Conservation (phyloP, 83 land plant genomes). For the Picea abies region DNA sequence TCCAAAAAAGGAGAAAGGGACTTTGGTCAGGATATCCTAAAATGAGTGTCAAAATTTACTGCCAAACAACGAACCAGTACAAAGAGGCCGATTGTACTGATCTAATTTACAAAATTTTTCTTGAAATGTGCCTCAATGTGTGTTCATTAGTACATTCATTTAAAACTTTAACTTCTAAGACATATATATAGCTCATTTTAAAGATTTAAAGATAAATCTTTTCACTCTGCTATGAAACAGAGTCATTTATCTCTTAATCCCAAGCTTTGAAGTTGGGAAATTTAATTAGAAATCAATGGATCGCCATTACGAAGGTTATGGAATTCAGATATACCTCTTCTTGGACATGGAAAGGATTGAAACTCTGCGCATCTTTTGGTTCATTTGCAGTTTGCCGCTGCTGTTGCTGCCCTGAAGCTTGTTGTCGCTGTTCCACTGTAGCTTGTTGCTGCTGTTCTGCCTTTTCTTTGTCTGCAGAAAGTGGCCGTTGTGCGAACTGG, state of each 20-base stretch:
- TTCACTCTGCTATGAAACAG: no score
- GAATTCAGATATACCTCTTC: not conserved
- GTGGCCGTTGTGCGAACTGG: no score
- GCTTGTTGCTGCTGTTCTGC: not conserved
- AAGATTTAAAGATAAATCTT: not conserved
- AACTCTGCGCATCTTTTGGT: not conserved
- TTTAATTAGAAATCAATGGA: not conserved
- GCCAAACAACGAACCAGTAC: not conserved
- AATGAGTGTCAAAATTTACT: no score
- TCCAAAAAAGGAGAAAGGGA: not conserved
- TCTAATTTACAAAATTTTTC: not conserved
- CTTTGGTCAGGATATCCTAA: not conserved
- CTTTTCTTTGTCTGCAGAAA: not conserved
- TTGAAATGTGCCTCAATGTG: not conserved
- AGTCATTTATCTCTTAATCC: not conserved
- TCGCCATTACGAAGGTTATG: not conserved
- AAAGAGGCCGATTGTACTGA: not conserved
- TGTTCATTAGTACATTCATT: not conserved
- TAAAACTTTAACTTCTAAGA: not conserved
- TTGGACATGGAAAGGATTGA: not conserved
- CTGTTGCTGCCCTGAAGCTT: not conserved
- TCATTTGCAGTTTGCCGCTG: not conserved
- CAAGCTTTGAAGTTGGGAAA: not conserved
- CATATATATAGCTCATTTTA: not conserved
- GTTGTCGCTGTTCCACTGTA: not conserved